Evolutionary conservation across 176 grass and related monocot species (phyloP).

Genomic region (Raddia guianensis): DNA sequence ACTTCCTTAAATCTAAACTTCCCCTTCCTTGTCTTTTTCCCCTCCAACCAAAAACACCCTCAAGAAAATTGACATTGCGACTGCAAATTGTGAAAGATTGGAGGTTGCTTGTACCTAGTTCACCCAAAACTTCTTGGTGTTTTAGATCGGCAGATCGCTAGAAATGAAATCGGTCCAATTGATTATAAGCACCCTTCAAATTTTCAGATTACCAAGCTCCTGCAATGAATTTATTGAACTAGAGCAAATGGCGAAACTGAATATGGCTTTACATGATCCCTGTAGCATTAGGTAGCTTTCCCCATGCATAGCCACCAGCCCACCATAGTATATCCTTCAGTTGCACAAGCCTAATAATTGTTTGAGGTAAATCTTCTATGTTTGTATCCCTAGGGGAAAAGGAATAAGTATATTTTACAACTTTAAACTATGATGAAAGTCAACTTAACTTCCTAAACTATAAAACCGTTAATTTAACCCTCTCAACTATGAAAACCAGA

Average conservation of each 20-base stretch:
- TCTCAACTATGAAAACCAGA: too few species aligned
- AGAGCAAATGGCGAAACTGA: conserved; percentile 30
- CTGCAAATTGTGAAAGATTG: conserved; percentile 34
- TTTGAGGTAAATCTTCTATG: too few species aligned
- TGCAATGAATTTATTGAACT: conserved; percentile 32
- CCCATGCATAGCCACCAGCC: conserved; percentile 34
- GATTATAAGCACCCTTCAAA: conserved; percentile 32
- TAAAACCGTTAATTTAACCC: too few species aligned
- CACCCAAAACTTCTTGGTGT: conserved; percentile 25
- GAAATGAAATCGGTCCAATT: conserved; percentile 37
- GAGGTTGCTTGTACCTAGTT: conserved; percentile 28
- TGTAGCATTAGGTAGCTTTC: conserved; percentile 42
- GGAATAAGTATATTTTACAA: too few species aligned
- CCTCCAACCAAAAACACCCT: background rate
- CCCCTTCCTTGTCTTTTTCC: too few species aligned
- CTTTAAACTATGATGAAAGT: too few species aligned
- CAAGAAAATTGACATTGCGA: conserved; percentile 19
- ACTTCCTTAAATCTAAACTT: too few species aligned
- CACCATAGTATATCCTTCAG: conserved; percentile 30
- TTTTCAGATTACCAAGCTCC: conserved; percentile 31
- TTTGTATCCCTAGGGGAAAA: too few species aligned
- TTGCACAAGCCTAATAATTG: too few species aligned
- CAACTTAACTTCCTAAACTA: too few species aligned
- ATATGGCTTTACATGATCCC: conserved; percentile 28
- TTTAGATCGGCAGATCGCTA: conserved; percentile 24